Evolutionary conservation across 2,329 filamentous ascomycete genomes (phyloP).

Genomic region (Neofusicoccum parvum): DNA sequence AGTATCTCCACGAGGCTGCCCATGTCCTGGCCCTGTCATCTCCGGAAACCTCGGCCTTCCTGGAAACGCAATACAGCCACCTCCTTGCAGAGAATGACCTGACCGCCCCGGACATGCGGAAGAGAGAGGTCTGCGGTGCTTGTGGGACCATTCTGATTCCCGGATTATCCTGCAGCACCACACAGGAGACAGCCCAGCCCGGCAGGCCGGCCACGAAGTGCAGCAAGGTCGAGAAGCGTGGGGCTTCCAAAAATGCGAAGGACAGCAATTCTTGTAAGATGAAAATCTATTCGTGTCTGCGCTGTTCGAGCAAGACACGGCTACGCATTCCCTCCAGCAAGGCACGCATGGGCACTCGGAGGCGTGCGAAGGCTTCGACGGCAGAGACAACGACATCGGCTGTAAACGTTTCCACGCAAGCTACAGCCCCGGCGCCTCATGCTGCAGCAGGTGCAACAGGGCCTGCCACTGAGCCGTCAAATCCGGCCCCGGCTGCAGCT

Average conservation of each 20-base stretch:
- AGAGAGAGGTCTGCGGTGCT: constrained; percentile 34
- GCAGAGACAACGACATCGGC: constrained; percentile 1
- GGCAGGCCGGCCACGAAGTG: neutral
- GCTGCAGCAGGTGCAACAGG: neutral
- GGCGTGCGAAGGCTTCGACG: constrained; percentile 18
- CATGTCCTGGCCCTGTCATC: constrained; percentile 34
- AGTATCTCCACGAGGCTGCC: constrained; percentile 39
- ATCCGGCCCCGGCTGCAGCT: constrained; percentile 31
- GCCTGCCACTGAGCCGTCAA: neutral
- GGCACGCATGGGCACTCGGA: constrained; percentile 28
- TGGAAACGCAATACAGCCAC: constrained; percentile 33
- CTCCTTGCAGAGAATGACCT: constrained; percentile 32
- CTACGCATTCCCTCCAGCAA: constrained; percentile 27
- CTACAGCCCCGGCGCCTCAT: neutral
- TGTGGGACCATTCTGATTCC: constrained; percentile 42
- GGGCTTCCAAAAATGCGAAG: neutral
- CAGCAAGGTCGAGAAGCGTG: neutral
- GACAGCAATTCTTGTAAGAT: constrained; percentile 22
- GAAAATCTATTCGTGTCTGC: constrained; percentile 32
- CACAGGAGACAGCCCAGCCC: constrained; percentile 20
- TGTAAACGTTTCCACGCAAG: neutral
- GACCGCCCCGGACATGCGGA: constrained; percentile 25
- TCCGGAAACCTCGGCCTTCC: constrained; percentile 36
- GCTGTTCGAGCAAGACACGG: constrained; percentile 36
- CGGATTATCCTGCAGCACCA: constrained; percentile 38